Evolutionary conservation across 2,329 filamentous ascomycete genomes (phyloP).

Genomic region (Pseudocercospora crystallina): DNA sequence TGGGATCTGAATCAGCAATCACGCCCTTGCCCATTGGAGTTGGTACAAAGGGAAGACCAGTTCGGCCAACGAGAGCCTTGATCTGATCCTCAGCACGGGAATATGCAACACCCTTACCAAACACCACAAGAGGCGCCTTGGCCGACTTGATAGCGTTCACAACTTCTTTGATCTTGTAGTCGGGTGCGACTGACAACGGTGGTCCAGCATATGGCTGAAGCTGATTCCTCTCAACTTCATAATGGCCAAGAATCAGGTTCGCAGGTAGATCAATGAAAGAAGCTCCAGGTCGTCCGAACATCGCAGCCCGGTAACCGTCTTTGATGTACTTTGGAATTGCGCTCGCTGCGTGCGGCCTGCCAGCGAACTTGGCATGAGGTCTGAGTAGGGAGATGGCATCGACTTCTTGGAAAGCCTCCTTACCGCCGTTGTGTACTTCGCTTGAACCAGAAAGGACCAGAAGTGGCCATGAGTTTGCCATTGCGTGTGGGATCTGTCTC

Average conservation of each 20-base stretch:
- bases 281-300: slow-evolving; percentile 55
- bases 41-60: slow-evolving; percentile 56
- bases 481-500: slow-evolving; percentile 36
- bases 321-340: slow-evolving; percentile 49
- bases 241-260: slow-evolving; percentile 52
- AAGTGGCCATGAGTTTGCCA: slow-evolving; percentile 56
- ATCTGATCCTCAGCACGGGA: slow-evolving; percentile 51
- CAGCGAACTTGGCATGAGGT: slow-evolving; percentile 54
- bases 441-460: slow-evolving; percentile 56
- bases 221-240: slow-evolving; percentile 24
- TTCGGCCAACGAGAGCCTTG: slow-evolving; percentile 46
- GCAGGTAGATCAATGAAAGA: slow-evolving; percentile 57
- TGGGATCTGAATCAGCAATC: slow-evolving; percentile 53
- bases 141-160: slow-evolving; percentile 49
- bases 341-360: slow-evolving; percentile 48
- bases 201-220: slow-evolving; percentile 25
- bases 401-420: slow-evolving; percentile 59
- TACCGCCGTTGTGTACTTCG: slow-evolving; percentile 53
- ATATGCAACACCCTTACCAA: slow-evolving; percentile 59
- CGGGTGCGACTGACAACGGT: slow-evolving; percentile 49
- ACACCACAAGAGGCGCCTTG: slow-evolving; percentile 52
- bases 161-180: slow-evolving; percentile 43
- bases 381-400: slow-evolving; percentile 53
- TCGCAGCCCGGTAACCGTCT: slow-evolving; percentile 54
- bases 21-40: slow-evolving; percentile 62